These are phyloP conservation scores for Pythium rhizo-oryzae DNA, from an alignment of 352 stramenopile genomes.

Conservation along the genomic window DNA sequence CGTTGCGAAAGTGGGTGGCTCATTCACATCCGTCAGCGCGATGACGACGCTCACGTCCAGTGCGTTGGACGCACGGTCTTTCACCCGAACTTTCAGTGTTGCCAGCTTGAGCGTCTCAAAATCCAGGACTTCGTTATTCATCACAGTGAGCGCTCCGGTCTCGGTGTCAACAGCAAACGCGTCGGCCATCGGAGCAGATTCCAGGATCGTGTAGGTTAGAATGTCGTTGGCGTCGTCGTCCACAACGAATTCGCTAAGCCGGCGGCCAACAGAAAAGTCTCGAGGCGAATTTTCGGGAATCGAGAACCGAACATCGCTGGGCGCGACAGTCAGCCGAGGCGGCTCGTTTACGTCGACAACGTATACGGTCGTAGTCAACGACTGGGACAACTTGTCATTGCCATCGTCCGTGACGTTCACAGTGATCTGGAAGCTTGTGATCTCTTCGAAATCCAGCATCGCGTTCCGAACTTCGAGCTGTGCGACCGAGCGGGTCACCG, in stretches of 20 bases:
- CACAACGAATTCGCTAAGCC: conserved; percentile 19
- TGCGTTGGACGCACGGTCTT: conserved; percentile 17
- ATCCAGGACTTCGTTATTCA: conserved; percentile 19
- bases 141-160: conserved; percentile 2
- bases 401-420: conserved; percentile 44
- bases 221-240: conserved; percentile 29
- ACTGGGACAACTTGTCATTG: conserved; percentile 27
- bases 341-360: conserved; percentile 39
- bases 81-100: conserved; percentile 21
- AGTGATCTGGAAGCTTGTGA: conserved; percentile 36
- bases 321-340: conserved; percentile 11
- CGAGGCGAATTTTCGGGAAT: conserved; percentile 30
- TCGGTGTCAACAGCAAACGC: conserved; percentile 16
- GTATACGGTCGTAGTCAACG: conserved; percentile 13
- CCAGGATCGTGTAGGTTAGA: conserved; percentile 17
- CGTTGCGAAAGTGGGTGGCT: conserved; percentile 33
- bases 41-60: conserved; percentile 28
- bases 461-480: conserved; percentile 49
- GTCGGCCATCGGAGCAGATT: conserved; percentile 8
- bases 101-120: conserved; percentile 20
- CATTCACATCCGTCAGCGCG: conserved; percentile 36
- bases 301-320: neutral
- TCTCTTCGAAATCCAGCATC: conserved; percentile 43
- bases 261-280: conserved; percentile 11
- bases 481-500: conserved; percentile 34